Percentiles rank a stretch among this genome's conserved stretches.
These are phyloP conservation scores for Diaporthe citrichinensis DNA, from an alignment of 2,329 filamentous ascomycete species.

Conservation along the genomic window DNA sequence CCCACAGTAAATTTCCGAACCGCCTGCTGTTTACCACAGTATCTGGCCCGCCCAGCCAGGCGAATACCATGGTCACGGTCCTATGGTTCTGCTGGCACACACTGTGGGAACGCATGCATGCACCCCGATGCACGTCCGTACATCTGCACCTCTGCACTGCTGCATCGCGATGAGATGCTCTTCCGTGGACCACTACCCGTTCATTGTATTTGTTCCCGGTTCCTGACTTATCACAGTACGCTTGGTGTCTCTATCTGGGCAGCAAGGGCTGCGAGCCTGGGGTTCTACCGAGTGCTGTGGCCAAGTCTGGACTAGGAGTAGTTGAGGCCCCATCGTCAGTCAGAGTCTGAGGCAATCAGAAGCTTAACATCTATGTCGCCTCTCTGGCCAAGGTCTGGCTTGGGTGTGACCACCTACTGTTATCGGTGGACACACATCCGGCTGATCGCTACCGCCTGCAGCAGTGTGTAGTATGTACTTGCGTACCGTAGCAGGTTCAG, in stretches of 20 bases:
- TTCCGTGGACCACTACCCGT: neutral
- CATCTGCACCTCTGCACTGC: conserved; percentile 16
- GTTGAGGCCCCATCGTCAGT: neutral
- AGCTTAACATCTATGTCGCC: neutral
- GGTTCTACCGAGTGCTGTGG: neutral
- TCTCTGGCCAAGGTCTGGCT: neutral
- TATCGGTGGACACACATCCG: neutral
- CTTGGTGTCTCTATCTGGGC: neutral
- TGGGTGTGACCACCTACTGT: conserved; percentile 11
- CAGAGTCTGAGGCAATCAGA: neutral
- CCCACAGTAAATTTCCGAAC: conserved; percentile 29
- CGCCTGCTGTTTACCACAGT: conserved; percentile 1
- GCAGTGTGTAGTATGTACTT: neutral
- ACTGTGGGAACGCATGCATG: conserved; percentile 26
- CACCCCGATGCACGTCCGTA: conserved; percentile 20
- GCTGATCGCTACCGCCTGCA: conserved; percentile 19
- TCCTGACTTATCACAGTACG: neutral
- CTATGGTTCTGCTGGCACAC: neutral
- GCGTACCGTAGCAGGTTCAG: neutral
- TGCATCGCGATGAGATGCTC: neutral
- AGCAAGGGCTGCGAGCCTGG: neutral
- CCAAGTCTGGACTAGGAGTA: conserved; percentile 1
- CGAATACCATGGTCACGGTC: conserved; percentile 3
- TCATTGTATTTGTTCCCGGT: conserved; percentile 2
- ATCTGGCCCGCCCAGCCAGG: neutral